phyloP scores from a whole-genome alignment of 2,329 filamentous ascomycete species.

The Celoporthe dispersa region DNA sequence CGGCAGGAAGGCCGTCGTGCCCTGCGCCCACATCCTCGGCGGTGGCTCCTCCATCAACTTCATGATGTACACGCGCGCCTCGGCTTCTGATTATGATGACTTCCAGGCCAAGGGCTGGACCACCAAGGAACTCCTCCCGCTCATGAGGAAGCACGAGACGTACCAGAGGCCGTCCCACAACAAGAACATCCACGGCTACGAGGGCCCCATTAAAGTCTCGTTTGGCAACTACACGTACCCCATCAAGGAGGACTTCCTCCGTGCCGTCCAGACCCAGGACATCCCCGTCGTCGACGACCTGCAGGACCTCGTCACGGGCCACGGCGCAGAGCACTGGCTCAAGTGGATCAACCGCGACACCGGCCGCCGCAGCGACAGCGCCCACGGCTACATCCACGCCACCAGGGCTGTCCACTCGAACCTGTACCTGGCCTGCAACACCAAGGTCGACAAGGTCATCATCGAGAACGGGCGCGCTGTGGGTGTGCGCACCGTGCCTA shows the following conservation, averaged over 20 bases:
- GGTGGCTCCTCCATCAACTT: conserved; percentile 79
- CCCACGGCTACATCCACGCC: conserved; percentile 78
- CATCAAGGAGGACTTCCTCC: conserved; percentile 80
- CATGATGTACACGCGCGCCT: conserved; percentile 78
- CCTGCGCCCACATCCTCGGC: conserved; percentile 72
- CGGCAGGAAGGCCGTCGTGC: conserved; percentile 74
- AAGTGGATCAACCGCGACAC: conserved; percentile 82
- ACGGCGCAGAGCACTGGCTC: conserved; percentile 80
- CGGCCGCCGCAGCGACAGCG: conserved; percentile 75
- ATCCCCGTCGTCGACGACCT: conserved; percentile 78
- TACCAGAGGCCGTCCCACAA: conserved; percentile 71
- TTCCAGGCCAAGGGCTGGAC: conserved; percentile 82
- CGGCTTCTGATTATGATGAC: conserved; percentile 75
- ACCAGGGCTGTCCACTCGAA: conserved; percentile 73
- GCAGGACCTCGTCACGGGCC: conserved; percentile 70
- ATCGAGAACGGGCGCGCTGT: conserved; percentile 74
- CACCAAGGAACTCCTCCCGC: conserved; percentile 73
- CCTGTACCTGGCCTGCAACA: conserved; percentile 74
- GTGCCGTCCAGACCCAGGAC: conserved; percentile 72
- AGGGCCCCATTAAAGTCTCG: conserved; percentile 81
- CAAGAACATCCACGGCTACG: conserved; percentile 73
- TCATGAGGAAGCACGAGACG: conserved; percentile 82
- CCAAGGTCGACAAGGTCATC: conserved; percentile 77
- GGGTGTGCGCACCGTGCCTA: conserved; percentile 70
- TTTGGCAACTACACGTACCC: conserved; percentile 83